Evolutionary conservation across 257 asterid genomes (phyloP), one percentile per base, ranked within the genome.

Genomic region (Petunia secreta): DNA sequence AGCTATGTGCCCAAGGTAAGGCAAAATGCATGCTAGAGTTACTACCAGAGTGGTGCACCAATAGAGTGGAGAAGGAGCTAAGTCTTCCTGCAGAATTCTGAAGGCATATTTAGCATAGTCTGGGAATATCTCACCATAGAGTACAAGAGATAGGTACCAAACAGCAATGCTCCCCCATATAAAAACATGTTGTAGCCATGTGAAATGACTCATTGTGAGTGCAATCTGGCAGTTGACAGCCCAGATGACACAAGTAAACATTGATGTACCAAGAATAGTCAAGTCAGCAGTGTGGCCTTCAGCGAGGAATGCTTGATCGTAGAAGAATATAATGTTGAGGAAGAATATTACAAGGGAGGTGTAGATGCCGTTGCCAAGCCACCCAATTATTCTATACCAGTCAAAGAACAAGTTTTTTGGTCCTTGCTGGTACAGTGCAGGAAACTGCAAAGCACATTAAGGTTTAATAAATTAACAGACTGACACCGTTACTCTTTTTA

Each of bases 351-450:
- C 75, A 77, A 95, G 80, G 58, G 99, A 93, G 39, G 97, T 79
- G 59, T 93, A 95, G 87, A 93, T 88, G n/a, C 96, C 99, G 2
- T 95, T 95, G 15, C 86, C 94, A 97, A 95, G 90, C 99, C 99
- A 95, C 68, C 97, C 99, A 8, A 90, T 85, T 89, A 93, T 93
- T 80, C 97, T 87, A 63, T 80, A 82, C 98, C 99, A 93, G 89
- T 90, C 92, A 80, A 95, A 95, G 92, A 90, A 95, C 80, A 95
- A 80, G 71, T 95, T 95, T 83, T 86, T 89, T 25, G 97, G 95
- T 10, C 99, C 99, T 89, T 95, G 99, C 80, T 95, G 99, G 81
- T 95, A 95, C 69, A 95, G 84, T n/a, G 99, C 97, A 36, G 99
- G 99, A 86, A 95, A 95, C 99, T 93, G 91, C 87, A 87, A 64